Base-by-base conservation (phyloP, 352 stramenopile genomes). In the Thalassiosira sp. region DNA sequence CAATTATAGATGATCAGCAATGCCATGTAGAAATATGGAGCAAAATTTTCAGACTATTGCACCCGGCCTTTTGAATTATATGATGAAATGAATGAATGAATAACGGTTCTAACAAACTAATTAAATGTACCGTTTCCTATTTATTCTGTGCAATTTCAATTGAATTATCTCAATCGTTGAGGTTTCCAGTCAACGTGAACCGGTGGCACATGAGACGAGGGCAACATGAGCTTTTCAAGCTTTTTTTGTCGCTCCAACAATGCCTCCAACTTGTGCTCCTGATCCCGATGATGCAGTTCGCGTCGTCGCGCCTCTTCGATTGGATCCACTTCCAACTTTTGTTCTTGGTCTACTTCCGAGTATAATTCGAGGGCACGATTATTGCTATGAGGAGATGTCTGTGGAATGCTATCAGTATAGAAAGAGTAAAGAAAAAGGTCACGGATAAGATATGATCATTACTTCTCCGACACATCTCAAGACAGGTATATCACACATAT, bases 151-250 rank as follows among this genome's bases (percentile, higher is more conserved):
- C 40, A 48, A 48, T 48, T 6, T 5, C 7, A 48, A 6, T 48
- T n/a, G n/a, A 48, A 48, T 52, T 16, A 52, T 27, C 43, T 52
- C 43, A 52, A 52, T 27, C 43, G 43, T 27, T 52, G 3, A 28
- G 43, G n/a, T 27, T 52, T 52, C 43, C 43, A 52, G 43, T 24
- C n/a, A 52, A 52, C 43, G 11, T 52, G 43, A 3, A 52, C 43
- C 11, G n/a, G 43, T 13, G 43, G 43, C 16, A 3, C 1, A 27
- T 52, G 43, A 27, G 43, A 52, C 10, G 43, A 52, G 3, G 43
- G 43, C 18, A 13, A 16, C 43, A 52, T 52, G 3, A 52, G 18
- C 43, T 52, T 52, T 27, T 52, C 43, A 15, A 52, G 43, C 3
- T 13, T 5, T 27, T 52, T 52, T 27, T 52, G n/a, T 24, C 43